A percentile compares a stretch with the other conserved stretches of the same genome.
These are phyloP conservation scores for Pseudogymnoascus sp. DNA, from an alignment of 2,329 filamentous ascomycete species.

Conservation along the genomic window DNA sequence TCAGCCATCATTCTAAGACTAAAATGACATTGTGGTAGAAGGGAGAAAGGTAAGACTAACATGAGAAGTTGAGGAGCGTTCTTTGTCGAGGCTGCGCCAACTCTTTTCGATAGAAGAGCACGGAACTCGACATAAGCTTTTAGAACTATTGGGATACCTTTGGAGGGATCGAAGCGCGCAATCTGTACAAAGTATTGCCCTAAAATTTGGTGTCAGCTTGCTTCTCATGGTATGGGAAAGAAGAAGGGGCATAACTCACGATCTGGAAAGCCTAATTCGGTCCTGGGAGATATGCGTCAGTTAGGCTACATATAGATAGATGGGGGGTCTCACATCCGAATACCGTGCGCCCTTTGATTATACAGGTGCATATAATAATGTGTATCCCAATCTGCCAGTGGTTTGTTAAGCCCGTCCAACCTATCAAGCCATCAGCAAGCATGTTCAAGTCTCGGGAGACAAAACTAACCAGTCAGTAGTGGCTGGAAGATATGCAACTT, in stretches of 20 bases:
- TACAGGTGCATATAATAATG: conserved; percentile 71
- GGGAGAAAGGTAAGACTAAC: conserved; percentile 26
- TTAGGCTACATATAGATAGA: conserved; percentile 19
- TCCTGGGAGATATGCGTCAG: conserved; percentile 27
- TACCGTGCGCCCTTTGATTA: conserved; percentile 51
- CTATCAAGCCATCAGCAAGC: conserved; percentile 28
- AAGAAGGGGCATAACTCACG: conserved; percentile 29
- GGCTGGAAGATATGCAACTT: conserved; percentile 68
- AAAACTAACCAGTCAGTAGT: conserved; percentile 64
- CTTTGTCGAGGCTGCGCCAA: conserved; percentile 33
- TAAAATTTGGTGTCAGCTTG: conserved; percentile 18
- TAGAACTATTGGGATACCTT: conserved; percentile 72
- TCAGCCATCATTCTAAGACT: neutral
- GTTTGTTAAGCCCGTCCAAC: conserved; percentile 76
- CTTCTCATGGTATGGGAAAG: neutral
- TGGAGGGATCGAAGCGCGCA: conserved; percentile 75
- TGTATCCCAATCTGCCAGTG: conserved; percentile 59
- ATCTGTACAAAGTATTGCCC: conserved; percentile 73
- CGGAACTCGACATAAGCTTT: conserved; percentile 69
- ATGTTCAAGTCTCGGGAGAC: no score
- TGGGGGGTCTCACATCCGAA: conserved; percentile 43
- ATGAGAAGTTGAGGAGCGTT: conserved; percentile 65
- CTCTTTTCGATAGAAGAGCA: conserved; percentile 44
- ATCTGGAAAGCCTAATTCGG: conserved; percentile 49
- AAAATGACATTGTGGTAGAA: neutral